A percentile compares a stretch with the other conserved stretches of the same genome.
These are phyloP conservation scores for Saccharomycopsis olivae DNA, from an alignment of 805 yeast genomes.

Conservation along the genomic window DNA sequence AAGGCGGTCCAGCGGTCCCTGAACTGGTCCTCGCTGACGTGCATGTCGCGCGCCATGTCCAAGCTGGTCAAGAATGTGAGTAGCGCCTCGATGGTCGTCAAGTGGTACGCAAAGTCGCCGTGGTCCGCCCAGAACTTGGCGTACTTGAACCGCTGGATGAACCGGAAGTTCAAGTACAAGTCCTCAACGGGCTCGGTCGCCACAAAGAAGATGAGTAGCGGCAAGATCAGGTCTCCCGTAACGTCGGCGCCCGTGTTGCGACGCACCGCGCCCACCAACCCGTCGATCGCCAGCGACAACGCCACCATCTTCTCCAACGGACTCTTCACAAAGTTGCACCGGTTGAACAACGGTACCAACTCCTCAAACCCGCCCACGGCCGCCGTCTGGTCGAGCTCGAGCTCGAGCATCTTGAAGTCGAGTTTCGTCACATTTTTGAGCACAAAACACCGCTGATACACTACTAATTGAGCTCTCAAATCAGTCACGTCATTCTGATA, in stretches of 20 bases:
- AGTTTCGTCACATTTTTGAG: constrained; percentile 8
- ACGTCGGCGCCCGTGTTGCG: background rate
- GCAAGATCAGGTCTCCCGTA: constrained; percentile 14
- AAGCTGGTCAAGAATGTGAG: too few species aligned
- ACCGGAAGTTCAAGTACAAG: constrained; percentile 14
- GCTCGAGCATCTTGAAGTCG: constrained; percentile 8
- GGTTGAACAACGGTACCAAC: constrained; percentile 7
- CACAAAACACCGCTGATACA: constrained; percentile 11
- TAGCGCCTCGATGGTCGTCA: constrained; percentile 17
- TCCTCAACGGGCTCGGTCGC: constrained; percentile 12
- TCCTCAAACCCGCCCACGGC: too few species aligned
- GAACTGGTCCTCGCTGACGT: too few species aligned
- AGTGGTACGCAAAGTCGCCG: too few species aligned
- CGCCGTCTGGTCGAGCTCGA: constrained; percentile 7
- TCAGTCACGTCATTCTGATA: constrained; percentile 15
- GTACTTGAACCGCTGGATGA: constrained; percentile 14
- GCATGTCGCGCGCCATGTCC: too few species aligned
- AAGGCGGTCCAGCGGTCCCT: too few species aligned
- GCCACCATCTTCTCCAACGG: constrained; percentile 15
- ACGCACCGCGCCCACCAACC: background rate
- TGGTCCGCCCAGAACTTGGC: constrained; percentile 12
- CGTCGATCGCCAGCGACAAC: constrained; percentile 5
- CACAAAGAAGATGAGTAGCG: constrained; percentile 11
- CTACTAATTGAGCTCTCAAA: constrained; percentile 8
- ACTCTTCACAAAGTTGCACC: constrained; percentile 3